Evolutionary conservation across 2,329 filamentous ascomycete genomes (phyloP).

Genomic region (Calonectria hawksworthii): DNA sequence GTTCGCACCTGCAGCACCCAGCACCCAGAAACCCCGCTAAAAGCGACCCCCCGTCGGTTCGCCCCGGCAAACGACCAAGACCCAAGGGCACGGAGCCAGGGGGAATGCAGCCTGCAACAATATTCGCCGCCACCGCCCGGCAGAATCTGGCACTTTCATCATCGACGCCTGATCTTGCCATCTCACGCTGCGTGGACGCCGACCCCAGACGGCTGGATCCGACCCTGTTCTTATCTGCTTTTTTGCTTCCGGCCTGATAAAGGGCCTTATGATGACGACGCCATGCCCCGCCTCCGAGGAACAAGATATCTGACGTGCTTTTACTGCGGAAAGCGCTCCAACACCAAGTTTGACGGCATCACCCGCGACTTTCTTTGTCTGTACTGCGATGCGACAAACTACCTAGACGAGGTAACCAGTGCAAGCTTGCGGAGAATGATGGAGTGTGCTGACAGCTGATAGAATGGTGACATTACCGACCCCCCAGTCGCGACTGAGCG

Average conservation of each 20-base stretch:
- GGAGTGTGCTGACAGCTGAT: conserved; percentile 27
- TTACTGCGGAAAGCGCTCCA: conserved; percentile 82
- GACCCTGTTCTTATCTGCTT: background rate
- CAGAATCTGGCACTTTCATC: conserved; percentile 47
- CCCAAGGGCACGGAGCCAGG: background rate
- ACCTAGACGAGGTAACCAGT: conserved; percentile 81
- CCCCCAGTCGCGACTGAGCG: conserved; percentile 74
- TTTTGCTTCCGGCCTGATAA: background rate
- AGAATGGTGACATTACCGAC: conserved; percentile 93
- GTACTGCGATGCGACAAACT: conserved; percentile 88
- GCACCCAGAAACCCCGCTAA: conserved; percentile 18
- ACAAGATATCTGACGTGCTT: conserved; percentile 76
- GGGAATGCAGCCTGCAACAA: background rate
- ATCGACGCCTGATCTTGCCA: conserved; percentile 10
- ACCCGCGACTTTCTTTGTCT: conserved; percentile 79
- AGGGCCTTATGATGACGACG: conserved; percentile 34
- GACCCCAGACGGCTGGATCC: background rate
- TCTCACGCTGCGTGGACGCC: background rate
- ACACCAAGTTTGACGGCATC: conserved; percentile 68
- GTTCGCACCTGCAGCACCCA: conserved; percentile 18
- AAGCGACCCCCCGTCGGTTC: conserved; percentile 15
- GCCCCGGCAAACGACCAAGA: conserved; percentile 16
- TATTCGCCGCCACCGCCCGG: conserved; percentile 49
- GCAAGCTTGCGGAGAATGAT: background rate
- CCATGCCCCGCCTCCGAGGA: conserved; percentile 60